Percentiles rank a stretch among this genome's conserved stretches.
Conservation (phyloP, 2,329 filamentous ascomycete genomes). For the Xylariaceae sp. region DNA sequence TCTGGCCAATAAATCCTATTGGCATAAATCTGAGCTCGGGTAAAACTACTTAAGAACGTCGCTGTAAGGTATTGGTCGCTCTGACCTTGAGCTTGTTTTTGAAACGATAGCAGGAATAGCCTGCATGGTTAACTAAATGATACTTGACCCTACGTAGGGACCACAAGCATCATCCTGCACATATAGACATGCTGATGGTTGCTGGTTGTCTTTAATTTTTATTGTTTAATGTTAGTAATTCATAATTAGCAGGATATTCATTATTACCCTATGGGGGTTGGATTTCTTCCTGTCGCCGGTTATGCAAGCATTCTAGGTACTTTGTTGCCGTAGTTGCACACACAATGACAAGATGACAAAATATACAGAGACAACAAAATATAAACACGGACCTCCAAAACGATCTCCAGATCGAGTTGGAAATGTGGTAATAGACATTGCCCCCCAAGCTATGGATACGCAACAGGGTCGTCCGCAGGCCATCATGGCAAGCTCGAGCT, state of each 20-base stretch:
- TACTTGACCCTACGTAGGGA: no score
- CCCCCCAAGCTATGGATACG: constrained; percentile 19
- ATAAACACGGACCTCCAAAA: not conserved
- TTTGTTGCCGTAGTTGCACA: not conserved
- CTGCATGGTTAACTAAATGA: no score
- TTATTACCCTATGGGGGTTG: not conserved
- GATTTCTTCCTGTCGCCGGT: not conserved
- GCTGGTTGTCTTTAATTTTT: not conserved
- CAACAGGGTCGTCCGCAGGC: not conserved
- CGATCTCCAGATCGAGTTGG: not conserved
- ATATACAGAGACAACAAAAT: not conserved
- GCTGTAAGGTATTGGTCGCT: not conserved
- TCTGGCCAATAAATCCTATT: no score
- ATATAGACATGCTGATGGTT: constrained; percentile 4
- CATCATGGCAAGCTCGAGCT: not conserved
- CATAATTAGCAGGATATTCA: not conserved
- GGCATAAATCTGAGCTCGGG: no score
- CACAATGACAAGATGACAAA: not conserved
- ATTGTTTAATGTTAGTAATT: not conserved
- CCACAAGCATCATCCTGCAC: not conserved
- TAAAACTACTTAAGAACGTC: no score
- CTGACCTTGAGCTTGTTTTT: not conserved
- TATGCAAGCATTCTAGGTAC: not conserved
- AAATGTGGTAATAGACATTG: constrained; percentile 17
- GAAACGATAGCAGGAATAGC: no score